Conservation (phyloP, 2,329 filamentous ascomycete species). For the Penicillium sp. region DNA sequence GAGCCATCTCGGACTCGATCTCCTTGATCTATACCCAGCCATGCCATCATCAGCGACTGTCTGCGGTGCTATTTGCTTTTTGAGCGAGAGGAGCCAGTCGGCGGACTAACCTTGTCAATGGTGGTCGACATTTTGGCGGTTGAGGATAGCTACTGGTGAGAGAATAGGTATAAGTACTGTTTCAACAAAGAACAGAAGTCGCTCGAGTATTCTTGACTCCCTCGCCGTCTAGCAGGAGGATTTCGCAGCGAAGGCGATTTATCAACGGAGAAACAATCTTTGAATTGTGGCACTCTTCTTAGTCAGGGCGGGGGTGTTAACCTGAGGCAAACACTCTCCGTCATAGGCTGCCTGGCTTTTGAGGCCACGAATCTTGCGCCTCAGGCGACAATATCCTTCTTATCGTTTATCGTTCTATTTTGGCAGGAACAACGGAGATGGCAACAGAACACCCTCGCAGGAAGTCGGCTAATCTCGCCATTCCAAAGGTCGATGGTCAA, state of each 20-base stretch:
- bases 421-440: neutral
- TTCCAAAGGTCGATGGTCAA: constrained; percentile 10
- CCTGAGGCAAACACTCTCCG: constrained; percentile 29
- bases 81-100: constrained; percentile 11
- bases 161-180: constrained; percentile 7
- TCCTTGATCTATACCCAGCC: constrained; percentile 76
- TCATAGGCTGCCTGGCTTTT: constrained; percentile 17
- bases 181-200: constrained; percentile 7
- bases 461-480: constrained; percentile 5
- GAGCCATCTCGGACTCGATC: constrained; percentile 96
- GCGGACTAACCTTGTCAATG: constrained; percentile 86
- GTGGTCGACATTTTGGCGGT: constrained; percentile 83
- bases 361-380: constrained; percentile 6
- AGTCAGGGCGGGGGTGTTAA: constrained; percentile 30
- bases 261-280: constrained; percentile 30
- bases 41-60: constrained; percentile 33
- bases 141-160: constrained; percentile 15
- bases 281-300: constrained; percentile 38
- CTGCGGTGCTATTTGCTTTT: neutral
- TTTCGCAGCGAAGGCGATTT: constrained; percentile 10
- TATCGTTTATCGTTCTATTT: constrained; percentile 24
- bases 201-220: constrained; percentile 2
- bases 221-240: constrained; percentile 13
- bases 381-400: constrained; percentile 19
- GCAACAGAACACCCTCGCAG: neutral